Percentiles rank a stretch among this genome's conserved stretches.
These are phyloP conservation scores for Wallemia mellicola DNA, from an alignment of 1,284 basidiomycete species.

Conservation along the genomic window DNA sequence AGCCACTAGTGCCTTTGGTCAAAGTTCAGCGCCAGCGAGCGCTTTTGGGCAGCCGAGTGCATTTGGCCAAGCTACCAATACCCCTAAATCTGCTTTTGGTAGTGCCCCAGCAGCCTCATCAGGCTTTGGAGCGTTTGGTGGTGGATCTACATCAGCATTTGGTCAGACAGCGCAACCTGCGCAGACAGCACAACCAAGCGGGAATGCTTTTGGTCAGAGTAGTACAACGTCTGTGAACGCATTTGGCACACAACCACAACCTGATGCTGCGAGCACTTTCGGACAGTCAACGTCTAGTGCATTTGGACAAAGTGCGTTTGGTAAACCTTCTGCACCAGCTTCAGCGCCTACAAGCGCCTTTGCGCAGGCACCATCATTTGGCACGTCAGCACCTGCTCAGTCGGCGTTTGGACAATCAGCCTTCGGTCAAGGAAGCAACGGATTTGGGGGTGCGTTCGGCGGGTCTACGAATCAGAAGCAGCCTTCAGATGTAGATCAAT, in stretches of 20 bases:
- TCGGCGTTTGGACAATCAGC: conserved; percentile 4
- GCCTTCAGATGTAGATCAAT: conserved; percentile 4
- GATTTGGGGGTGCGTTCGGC: conserved; percentile 8
- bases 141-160: not conserved
- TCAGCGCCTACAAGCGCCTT: conserved; percentile 3
- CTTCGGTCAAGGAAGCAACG: not conserved
- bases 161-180: not conserved
- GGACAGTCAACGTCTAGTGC: conserved; percentile 6
- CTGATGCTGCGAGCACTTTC: conserved; percentile 6
- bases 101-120: conserved; percentile 6
- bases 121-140: not conserved
- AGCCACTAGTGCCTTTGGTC: conserved; percentile 4
- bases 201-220: conserved; percentile 6
- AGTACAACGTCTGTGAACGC: conserved; percentile 1
- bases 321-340: conserved; percentile 1
- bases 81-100: conserved; percentile 15
- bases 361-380: not conserved
- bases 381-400: not conserved
- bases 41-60: conserved; percentile 3
- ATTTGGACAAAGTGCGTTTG: conserved; percentile 3
- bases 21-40: conserved; percentile 5
- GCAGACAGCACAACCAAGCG: conserved; percentile 5
- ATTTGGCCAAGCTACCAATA: not conserved
- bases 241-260: not conserved
- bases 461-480: not conserved